Evolutionary conservation across 2,329 filamentous ascomycete species (phyloP), one percentile per base, ranked within the genome.

Genomic region (Fusarium tuaranense): DNA sequence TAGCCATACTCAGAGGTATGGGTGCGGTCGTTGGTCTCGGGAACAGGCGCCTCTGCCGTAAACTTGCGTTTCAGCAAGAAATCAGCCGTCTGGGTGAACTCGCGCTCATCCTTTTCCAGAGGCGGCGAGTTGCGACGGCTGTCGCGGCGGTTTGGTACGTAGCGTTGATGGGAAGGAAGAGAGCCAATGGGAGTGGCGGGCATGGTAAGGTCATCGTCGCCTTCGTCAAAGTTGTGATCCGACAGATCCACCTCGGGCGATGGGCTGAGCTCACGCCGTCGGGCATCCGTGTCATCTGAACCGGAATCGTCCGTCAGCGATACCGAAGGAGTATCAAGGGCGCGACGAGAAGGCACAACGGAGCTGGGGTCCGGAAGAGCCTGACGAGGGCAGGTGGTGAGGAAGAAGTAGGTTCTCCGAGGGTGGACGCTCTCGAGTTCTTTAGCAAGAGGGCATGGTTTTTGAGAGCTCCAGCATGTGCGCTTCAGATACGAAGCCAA

Each of bases 61-160:
- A 91, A 85, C 79, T 92, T 92, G 71, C 89, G 86, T 81, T 90
- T 91, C 78, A 91, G 94, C 78, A 98, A 90, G 59, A 93, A 94
- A 76, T 95, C 94, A 18, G 97, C 97, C 2, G 95, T 98, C 84
- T 97, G 94, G 8, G 96, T 98, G 81, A 99, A 99, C 83, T 98
- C 97, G 80, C 93, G 94, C 87, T 98, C 96, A 78, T 98, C 96
- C 78, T 94, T 95, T 85, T 98, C 96, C 41, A 98, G 88, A 18
- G 95, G 95, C 62, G 96, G 95, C 73, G 94, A 97, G 27, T 93
- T 91, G n/a, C 92, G 93, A 69, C 94, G 91, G 69, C 82, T 78
- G 76, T 84, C 80, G 78, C 83, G 80, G 68, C 80, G 80, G 70
- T 80, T 83, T 76, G 82, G 82, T 58, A 83, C 81, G 61, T 83